Conservation (phyloP, 495 filamentous ascomycete species). For the Lichina pygmaea region DNA sequence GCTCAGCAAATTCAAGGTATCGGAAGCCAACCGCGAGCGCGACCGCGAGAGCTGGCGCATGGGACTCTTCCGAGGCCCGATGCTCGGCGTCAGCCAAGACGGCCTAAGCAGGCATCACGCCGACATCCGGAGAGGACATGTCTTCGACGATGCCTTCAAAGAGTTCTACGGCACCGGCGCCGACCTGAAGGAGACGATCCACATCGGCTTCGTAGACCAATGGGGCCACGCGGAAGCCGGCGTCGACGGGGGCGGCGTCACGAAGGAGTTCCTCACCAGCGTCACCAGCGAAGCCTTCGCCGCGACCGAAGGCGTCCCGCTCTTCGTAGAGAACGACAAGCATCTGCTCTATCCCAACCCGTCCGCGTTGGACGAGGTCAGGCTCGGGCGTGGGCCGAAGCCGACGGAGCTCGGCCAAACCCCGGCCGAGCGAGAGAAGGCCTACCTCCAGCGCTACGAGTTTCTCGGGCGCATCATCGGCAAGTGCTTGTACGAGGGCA, state of each 20-base stretch:
- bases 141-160: constrained; percentile 67
- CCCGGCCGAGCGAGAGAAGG: constrained; percentile 25
- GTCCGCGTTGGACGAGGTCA: constrained; percentile 36
- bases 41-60: constrained; percentile 65
- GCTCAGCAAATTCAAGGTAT: constrained; percentile 8
- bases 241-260: constrained; percentile 92
- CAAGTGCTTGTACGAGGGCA: constrained; percentile 95
- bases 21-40: constrained; percentile 50
- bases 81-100: constrained; percentile 13
- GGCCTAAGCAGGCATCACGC: constrained; percentile 49
- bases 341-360: constrained; percentile 84
- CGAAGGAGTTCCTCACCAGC: constrained; percentile 88
- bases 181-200: constrained; percentile 82
- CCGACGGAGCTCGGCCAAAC: constrained; percentile 26
- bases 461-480: constrained; percentile 82
- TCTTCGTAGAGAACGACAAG: constrained; percentile 72
- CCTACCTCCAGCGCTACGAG: constrained; percentile 54
- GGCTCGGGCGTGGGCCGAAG: constrained; percentile 5
- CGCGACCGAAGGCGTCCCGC: constrained; percentile 19
- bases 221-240: constrained; percentile 73
- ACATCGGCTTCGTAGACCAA: constrained; percentile 87
- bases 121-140: constrained; percentile 47
- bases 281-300: constrained; percentile 72
- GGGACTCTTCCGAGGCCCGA: constrained; percentile 21
- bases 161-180: constrained; percentile 64